phyloP scores from a whole-genome alignment of 2,329 filamentous ascomycete species.

The Pseudocercospora pini-densiflorae region DNA sequence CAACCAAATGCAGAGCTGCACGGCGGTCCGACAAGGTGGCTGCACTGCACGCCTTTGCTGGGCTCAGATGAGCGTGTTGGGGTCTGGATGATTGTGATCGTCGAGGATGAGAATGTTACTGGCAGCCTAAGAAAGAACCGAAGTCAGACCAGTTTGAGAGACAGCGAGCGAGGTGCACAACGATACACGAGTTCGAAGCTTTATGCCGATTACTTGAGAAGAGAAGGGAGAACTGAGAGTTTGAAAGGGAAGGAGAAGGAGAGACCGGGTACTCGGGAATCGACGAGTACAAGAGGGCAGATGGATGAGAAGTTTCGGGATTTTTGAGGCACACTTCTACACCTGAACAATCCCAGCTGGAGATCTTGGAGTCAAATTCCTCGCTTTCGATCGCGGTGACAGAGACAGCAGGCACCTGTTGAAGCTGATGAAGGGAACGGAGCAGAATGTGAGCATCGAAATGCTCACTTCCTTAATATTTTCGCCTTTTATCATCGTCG shows the following conservation, averaged over 20 bases:
- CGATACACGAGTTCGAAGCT: slow-evolving; percentile 38
- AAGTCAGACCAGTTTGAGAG: slow-evolving; percentile 3
- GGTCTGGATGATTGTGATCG: slow-evolving; percentile 55
- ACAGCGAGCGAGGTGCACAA: slow-evolving; percentile 13
- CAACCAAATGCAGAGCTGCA: slow-evolving; percentile 12
- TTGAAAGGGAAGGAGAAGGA: slow-evolving; percentile 18
- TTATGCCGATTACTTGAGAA: slow-evolving; percentile 43
- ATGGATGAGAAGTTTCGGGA: slow-evolving; percentile 35
- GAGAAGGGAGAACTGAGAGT: slow-evolving; percentile 32
- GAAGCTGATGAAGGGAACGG: not conserved
- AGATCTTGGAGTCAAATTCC: not conserved
- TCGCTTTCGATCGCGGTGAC: not conserved
- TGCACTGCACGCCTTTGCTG: slow-evolving; percentile 51
- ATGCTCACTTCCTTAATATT: not conserved
- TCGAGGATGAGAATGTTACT: slow-evolving; percentile 45
- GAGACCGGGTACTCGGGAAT: slow-evolving; percentile 8
- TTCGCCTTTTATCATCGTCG: no score
- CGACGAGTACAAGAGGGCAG: not conserved
- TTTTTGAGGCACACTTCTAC: slow-evolving; percentile 28
- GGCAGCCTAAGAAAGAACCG: slow-evolving; percentile 29
- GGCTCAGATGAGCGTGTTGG: slow-evolving; percentile 49
- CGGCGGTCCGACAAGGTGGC: slow-evolving; percentile 44
- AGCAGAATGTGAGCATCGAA: not conserved
- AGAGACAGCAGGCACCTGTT: not conserved
- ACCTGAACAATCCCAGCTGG: not conserved